Conservation (phyloP, 2,329 filamentous ascomycete genomes). For the Cladophialophora exuberans region DNA sequence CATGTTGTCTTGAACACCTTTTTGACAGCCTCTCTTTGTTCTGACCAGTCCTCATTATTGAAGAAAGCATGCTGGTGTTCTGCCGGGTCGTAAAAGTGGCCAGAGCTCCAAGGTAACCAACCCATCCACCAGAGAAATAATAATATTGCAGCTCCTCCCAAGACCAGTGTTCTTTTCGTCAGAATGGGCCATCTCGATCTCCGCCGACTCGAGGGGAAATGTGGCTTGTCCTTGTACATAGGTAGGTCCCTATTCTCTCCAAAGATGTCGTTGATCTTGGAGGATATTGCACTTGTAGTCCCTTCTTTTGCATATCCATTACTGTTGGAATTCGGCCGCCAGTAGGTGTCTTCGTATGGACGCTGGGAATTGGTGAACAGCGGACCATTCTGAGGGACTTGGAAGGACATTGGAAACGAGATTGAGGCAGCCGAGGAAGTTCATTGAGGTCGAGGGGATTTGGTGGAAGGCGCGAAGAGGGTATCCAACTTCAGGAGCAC, state of each 20-base stretch:
- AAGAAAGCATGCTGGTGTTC: conserved; percentile 21
- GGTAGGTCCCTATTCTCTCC: conserved; percentile 69
- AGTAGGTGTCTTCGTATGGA: conserved; percentile 67
- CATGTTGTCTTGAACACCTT: conserved; percentile 91
- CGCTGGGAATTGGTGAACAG: conserved; percentile 69
- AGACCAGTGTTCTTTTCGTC: conserved; percentile 63
- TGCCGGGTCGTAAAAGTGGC: conserved; percentile 19
- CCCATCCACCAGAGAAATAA: conserved; percentile 71
- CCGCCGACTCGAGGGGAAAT: conserved; percentile 59
- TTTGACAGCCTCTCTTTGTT: conserved; percentile 77
- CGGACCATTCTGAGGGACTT: conserved; percentile 70
- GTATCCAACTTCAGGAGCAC: neutral
- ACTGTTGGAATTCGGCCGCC: conserved; percentile 59
- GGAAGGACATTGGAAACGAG: conserved; percentile 53
- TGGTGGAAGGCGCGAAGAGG: neutral
- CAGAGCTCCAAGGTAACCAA: conserved; percentile 47
- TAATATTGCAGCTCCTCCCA: conserved; percentile 59
- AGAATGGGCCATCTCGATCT: conserved; percentile 63
- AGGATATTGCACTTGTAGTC: conserved; percentile 56
- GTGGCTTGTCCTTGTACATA: conserved; percentile 99
- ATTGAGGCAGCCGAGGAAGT: neutral
- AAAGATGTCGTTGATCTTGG: conserved; percentile 67
- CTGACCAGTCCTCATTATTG: conserved; percentile 67
- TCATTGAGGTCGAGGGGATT: neutral
- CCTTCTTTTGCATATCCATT: conserved; percentile 42